A percentile compares a stretch with the other conserved stretches of the same genome.
These are phyloP conservation scores for Raphanus raphanistrum DNA, from an alignment of 345 rosid species.

Conservation along the genomic window DNA sequence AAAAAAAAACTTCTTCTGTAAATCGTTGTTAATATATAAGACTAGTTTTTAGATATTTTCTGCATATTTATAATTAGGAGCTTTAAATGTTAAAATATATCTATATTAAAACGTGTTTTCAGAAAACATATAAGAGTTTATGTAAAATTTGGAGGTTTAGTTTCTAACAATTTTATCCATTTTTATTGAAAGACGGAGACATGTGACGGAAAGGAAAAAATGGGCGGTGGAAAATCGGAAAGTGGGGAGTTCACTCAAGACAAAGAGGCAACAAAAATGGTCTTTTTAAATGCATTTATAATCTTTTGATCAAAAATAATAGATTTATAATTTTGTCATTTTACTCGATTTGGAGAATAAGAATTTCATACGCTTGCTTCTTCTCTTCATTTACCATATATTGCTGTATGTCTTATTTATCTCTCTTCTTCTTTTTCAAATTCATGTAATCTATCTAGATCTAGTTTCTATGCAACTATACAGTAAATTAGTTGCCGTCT, in stretches of 20 bases:
- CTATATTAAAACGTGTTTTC: not conserved
- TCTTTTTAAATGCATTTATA: not conserved
- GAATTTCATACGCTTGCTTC: constrained; percentile 31
- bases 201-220: constrained; percentile 32
- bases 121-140: not conserved
- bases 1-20: not conserved
- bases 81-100: not conserved
- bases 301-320: not conserved
- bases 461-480: constrained; percentile 2
- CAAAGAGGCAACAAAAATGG: constrained; percentile 29
- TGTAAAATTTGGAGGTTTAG: not conserved
- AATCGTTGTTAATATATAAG: not conserved
- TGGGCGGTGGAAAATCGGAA: constrained; percentile 27
- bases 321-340: constrained; percentile 9
- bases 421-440: not conserved
- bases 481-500: not conserved
- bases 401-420: not conserved
- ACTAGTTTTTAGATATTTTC: not conserved
- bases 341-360: constrained; percentile 21
- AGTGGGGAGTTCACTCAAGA: constrained; percentile 33
- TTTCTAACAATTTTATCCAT: not conserved
- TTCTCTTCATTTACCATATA: constrained; percentile 16
- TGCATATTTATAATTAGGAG: not conserved
- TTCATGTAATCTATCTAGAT: not conserved
- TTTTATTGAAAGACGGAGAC: not conserved